Conservation (phyloP, 371 early-diverging fungal species). For the Dinochytrium kinnereticum region DNA sequence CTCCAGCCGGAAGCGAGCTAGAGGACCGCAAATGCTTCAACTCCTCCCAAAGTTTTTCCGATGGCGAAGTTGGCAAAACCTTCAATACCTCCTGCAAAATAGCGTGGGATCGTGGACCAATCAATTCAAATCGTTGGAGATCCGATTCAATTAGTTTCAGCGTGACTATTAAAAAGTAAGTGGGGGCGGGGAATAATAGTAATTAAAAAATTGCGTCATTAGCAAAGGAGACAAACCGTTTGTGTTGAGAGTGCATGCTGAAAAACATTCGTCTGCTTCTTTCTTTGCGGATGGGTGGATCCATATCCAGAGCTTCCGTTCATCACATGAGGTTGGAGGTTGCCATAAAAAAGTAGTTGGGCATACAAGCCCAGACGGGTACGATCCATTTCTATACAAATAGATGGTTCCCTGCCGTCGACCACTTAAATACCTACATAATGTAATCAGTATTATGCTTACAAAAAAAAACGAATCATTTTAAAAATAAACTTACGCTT, state of each 20-base stretch:
- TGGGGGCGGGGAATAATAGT: no score
- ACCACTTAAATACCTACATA: slow-evolving; percentile 67
- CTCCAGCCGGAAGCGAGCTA: slow-evolving; percentile 70
- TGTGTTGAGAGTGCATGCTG: background rate
- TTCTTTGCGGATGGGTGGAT: slow-evolving; percentile 40
- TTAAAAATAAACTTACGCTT: slow-evolving; percentile 42
- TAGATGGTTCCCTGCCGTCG: slow-evolving; percentile 60
- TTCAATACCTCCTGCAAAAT: slow-evolving; percentile 65
- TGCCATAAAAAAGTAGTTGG: slow-evolving; percentile 75
- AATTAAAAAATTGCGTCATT: background rate
- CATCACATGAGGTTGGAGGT: slow-evolving; percentile 29
- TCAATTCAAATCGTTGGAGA: slow-evolving; percentile 70
- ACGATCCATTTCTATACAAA: slow-evolving; percentile 59
- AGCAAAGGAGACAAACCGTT: background rate
- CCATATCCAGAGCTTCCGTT: slow-evolving; percentile 46
- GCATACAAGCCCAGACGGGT: slow-evolving; percentile 64
- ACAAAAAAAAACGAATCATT: background rate
- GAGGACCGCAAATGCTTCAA: slow-evolving; percentile 61
- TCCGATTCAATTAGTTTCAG: slow-evolving; percentile 30
- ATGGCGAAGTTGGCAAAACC: slow-evolving; percentile 20
- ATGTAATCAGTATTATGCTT: background rate
- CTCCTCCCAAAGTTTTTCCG: slow-evolving; percentile 42
- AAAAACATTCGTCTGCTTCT: background rate
- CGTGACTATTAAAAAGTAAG: slow-evolving; percentile 1
- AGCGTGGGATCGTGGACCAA: slow-evolving; percentile 79